A percentile compares a stretch with the other conserved stretches of the same genome.
Conservation (phyloP, 352 stramenopile species). For the Plasmopara halstedii region DNA sequence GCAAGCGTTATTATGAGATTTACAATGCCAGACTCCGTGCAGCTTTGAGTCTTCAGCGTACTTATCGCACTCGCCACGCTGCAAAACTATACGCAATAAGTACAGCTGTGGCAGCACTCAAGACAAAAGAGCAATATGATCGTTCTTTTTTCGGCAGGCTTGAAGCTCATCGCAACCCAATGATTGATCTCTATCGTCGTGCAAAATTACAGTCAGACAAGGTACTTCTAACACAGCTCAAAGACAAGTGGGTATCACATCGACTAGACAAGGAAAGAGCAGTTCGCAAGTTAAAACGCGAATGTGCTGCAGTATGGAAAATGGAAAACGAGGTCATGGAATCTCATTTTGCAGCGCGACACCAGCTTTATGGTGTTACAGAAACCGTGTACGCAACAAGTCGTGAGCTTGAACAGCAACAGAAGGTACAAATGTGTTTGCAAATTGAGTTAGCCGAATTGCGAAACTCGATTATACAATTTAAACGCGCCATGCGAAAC, state of each 20-base stretch:
- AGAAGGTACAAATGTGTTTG: slow-evolving; percentile 28
- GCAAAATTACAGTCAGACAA: slow-evolving; percentile 41
- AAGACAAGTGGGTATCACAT: slow-evolving; percentile 45
- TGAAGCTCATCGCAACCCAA: slow-evolving; percentile 49
- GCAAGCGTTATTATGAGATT: slow-evolving; percentile 16
- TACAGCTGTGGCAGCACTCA: slow-evolving; percentile 39
- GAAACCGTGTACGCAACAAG: slow-evolving; percentile 64
- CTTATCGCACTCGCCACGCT: slow-evolving; percentile 35
- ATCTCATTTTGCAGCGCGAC: slow-evolving; percentile 32
- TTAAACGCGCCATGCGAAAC: slow-evolving; percentile 35
- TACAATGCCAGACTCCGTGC: slow-evolving; percentile 27
- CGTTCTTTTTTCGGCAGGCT: slow-evolving; percentile 40
- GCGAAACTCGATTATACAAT: slow-evolving; percentile 24
- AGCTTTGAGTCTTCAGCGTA: slow-evolving; percentile 36
- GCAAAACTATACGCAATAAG: slow-evolving; percentile 50
- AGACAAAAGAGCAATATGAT: slow-evolving; percentile 51
- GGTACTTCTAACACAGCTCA: slow-evolving; percentile 31
- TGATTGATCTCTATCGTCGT: slow-evolving; percentile 56
- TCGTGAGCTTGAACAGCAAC: slow-evolving; percentile 29
- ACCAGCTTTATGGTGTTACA: slow-evolving; percentile 57
- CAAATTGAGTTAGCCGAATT: slow-evolving; percentile 26
- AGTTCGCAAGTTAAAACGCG: slow-evolving; percentile 36
- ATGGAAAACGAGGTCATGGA: slow-evolving; percentile 31
- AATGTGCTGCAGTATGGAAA: slow-evolving; percentile 23
- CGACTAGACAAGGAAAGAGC: slow-evolving; percentile 35